These are phyloP conservation scores for Candida buenavistaensis DNA, from an alignment of 1,139 yeast genomes.

Conservation along the genomic window DNA sequence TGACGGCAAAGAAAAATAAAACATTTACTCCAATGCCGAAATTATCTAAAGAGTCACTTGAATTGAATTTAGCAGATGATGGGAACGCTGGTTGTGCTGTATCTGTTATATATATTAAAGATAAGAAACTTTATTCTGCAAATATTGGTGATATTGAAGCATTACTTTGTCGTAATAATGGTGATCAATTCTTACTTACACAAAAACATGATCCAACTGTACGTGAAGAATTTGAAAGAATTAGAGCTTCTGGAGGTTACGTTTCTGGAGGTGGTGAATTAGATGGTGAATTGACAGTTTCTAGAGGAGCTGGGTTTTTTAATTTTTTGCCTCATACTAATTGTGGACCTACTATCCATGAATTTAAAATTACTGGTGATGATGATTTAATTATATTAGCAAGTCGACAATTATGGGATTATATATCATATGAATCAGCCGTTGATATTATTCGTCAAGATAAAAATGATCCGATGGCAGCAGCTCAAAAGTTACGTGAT, in stretches of 20 bases:
- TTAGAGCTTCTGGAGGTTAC: conserved; percentile 88
- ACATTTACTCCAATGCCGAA: conserved; percentile 25
- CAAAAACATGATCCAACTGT: conserved; percentile 84
- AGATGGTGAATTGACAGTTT: conserved; percentile 79
- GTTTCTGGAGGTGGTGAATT: conserved; percentile 84
- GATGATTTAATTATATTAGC: conserved; percentile 91
- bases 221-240: conserved; percentile 78
- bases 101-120: conserved; percentile 76
- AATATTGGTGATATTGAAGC: conserved; percentile 92
- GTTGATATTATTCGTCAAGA: conserved; percentile 88
- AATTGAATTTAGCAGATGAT: conserved; percentile 55
- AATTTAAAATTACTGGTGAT: conserved; percentile 59
- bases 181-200: conserved; percentile 73
- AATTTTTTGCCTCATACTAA: conserved; percentile 85
- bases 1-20: conserved; percentile 37
- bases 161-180: conserved; percentile 74
- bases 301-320: conserved; percentile 91
- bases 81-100: conserved; percentile 84
- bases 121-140: conserved; percentile 72
- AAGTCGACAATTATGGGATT: conserved; percentile 83
- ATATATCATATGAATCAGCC: conserved; percentile 77
- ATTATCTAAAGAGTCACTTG: conserved; percentile 42
- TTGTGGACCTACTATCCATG: conserved; percentile 80
- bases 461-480: conserved; percentile 80
- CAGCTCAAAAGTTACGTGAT: conserved; percentile 92